These are phyloP conservation scores for Carex littledalei DNA, from an alignment of 176 grass and related monocot genomes.

Conservation along the genomic window DNA sequence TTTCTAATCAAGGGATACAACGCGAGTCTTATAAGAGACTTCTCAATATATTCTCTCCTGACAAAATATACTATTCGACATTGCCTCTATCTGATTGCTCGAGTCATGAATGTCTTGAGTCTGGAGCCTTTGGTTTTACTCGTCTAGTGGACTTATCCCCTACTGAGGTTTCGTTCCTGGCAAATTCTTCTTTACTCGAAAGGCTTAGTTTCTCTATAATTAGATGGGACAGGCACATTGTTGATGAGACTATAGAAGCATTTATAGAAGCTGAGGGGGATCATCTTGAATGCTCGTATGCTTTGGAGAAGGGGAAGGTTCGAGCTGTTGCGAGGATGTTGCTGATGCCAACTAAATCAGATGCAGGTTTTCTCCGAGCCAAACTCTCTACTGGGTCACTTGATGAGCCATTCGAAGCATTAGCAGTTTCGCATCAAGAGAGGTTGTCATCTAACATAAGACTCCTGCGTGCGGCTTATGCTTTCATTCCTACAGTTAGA, in stretches of 20 bases:
- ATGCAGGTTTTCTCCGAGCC: slow-evolving; percentile 56
- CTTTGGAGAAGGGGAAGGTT: slow-evolving; percentile 50
- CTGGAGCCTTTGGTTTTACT: slow-evolving; percentile 77
- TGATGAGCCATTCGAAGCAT: slow-evolving; percentile 53
- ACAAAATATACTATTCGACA: slow-evolving; percentile 56
- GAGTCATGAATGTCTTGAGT: slow-evolving; percentile 26
- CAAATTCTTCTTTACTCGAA: slow-evolving; percentile 57
- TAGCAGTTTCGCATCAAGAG: slow-evolving; percentile 79
- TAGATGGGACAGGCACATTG: slow-evolving; percentile 32
- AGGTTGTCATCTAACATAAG: slow-evolving; percentile 64
- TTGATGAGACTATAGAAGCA: slow-evolving; percentile 61
- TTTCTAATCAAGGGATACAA: slow-evolving; percentile 36
- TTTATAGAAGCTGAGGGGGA: slow-evolving; percentile 60
- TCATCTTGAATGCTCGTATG: slow-evolving; percentile 36
- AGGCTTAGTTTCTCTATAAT: slow-evolving; percentile 55
- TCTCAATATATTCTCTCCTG: slow-evolving; percentile 88
- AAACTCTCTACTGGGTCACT: slow-evolving; percentile 44
- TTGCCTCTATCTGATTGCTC: slow-evolving; percentile 38
- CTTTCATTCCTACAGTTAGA: slow-evolving; percentile 89
- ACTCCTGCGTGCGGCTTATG: slow-evolving; percentile 82
- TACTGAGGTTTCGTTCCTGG: slow-evolving; percentile 74
- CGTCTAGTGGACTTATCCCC: slow-evolving; percentile 66
- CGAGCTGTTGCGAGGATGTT: slow-evolving; percentile 67
- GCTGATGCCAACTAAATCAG: slow-evolving; percentile 57
- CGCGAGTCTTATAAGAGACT: slow-evolving; percentile 51